Conservation (phyloP, 1,284 basidiomycete species). For the Puccinia hordei region DNA sequence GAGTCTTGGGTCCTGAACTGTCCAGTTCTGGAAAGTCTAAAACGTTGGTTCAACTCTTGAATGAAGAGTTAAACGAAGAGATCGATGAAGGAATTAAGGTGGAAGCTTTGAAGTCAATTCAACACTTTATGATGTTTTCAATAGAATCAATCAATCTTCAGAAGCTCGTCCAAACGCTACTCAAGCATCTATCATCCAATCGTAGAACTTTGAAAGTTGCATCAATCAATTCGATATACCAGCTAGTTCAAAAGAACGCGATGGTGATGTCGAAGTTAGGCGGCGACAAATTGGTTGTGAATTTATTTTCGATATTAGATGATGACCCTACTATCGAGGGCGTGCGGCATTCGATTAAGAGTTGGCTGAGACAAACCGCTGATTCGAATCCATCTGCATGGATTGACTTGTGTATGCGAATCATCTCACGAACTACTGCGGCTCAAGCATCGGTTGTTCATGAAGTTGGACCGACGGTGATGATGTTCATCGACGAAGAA, state of each 20-base stretch:
- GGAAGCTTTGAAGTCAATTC: constrained; percentile 91
- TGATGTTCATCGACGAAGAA: constrained; percentile 55
- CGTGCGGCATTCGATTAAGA: constrained; percentile 86
- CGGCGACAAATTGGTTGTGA: constrained; percentile 88
- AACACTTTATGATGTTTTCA: constrained; percentile 95
- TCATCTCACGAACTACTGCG: constrained; percentile 71
- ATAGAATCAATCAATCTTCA: constrained; percentile 68
- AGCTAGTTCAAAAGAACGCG: constrained; percentile 94
- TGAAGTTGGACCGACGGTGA: constrained; percentile 66
- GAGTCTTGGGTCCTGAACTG: constrained; percentile 91
- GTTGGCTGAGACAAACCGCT: constrained; percentile 93
- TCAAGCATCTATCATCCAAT: constrained; percentile 45
- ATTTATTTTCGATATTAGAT: constrained; percentile 91
- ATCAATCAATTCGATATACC: constrained; percentile 91
- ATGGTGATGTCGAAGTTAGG: constrained; percentile 87
- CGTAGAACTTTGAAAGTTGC: constrained; percentile 82
- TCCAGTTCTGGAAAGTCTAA: constrained; percentile 82
- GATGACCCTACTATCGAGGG: constrained; percentile 92
- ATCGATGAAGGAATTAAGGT: constrained; percentile 84
- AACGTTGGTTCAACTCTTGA: constrained; percentile 77
- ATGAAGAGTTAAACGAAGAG: constrained; percentile 78
- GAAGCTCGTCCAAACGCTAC: constrained; percentile 29
- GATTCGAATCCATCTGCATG: constrained; percentile 89
- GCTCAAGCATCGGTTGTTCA: constrained; percentile 15
- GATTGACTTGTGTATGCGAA: constrained; percentile 96